Conservation (phyloP, 257 asterid species). For the Ocimum tenuiflorum region DNA sequence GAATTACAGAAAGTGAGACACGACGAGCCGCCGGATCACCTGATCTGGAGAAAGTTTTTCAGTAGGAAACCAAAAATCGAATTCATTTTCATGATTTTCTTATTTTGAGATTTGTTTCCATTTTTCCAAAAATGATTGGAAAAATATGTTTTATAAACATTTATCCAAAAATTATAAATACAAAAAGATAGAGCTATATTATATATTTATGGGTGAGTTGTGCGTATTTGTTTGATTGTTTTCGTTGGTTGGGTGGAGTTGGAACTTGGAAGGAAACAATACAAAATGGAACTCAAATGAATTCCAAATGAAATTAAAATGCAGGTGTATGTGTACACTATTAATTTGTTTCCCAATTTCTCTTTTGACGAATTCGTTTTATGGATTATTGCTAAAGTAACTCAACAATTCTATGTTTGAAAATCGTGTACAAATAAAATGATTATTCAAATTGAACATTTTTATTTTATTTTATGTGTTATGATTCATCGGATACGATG, state of each 20-base stretch:
- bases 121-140: slow-evolving; percentile 15
- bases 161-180: not conserved
- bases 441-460: no score
- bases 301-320: slow-evolving; percentile 24
- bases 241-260: not conserved
- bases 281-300: slow-evolving; percentile 41
- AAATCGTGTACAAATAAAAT: not conserved
- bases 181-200: slow-evolving; percentile 7
- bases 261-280: slow-evolving; percentile 29
- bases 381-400: not conserved
- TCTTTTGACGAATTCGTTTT: not conserved
- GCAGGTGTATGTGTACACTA: not conserved
- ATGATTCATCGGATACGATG: no score
- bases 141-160: slow-evolving; percentile 6
- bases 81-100: slow-evolving; percentile 22
- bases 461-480: no score
- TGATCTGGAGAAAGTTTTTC: slow-evolving; percentile 21
- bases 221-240: not conserved
- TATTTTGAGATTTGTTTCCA: slow-evolving; percentile 29
- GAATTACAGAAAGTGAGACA: slow-evolving; percentile 13
- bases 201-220: slow-evolving; percentile 8
- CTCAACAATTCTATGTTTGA: not conserved
- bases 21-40: slow-evolving; percentile 27
- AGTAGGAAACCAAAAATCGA: slow-evolving; percentile 5
- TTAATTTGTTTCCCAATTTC: not conserved